Evolutionary conservation across 2,329 filamentous ascomycete genomes (phyloP).

Genomic region (Pseudogymnoascus sp.): DNA sequence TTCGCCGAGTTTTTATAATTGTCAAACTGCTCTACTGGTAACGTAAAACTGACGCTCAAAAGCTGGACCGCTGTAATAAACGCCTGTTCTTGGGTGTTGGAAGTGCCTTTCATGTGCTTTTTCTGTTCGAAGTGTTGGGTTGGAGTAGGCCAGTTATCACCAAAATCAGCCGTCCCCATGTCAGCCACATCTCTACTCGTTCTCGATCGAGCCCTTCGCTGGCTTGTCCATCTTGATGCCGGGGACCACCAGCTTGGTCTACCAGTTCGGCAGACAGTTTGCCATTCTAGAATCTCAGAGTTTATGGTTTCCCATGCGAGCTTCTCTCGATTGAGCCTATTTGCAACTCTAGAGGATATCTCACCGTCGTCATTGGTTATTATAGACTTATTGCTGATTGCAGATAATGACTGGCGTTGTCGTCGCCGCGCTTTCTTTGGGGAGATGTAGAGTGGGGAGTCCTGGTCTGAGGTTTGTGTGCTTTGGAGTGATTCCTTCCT

Average conservation of each 20-base stretch:
- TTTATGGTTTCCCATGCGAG: conserved; percentile 23
- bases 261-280: conserved; percentile 24
- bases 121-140: background rate
- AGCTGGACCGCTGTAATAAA: conserved; percentile 25
- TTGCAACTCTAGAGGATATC: conserved; percentile 10
- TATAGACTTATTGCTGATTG: conserved; percentile 18
- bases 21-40: conserved; percentile 19
- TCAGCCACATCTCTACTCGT: background rate
- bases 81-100: conserved; percentile 21
- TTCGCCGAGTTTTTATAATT: conserved; percentile 2
- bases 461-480: background rate
- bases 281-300: conserved; percentile 26
- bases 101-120: conserved; percentile 14
- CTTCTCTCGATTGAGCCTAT: conserved; percentile 13
- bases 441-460: background rate
- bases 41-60: conserved; percentile 25
- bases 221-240: conserved; percentile 16
- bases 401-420: conserved; percentile 19
- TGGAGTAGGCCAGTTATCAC: background rate
- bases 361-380: conserved; percentile 13
- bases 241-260: conserved; percentile 27
- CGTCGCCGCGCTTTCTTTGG: conserved; percentile 1
- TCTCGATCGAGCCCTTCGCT: background rate
- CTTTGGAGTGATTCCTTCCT: background rate
- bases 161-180: conserved; percentile 9